Base-by-base conservation (phyloP, 2,329 filamentous ascomycete species). In the Ambrosiella beaveri region DNA sequence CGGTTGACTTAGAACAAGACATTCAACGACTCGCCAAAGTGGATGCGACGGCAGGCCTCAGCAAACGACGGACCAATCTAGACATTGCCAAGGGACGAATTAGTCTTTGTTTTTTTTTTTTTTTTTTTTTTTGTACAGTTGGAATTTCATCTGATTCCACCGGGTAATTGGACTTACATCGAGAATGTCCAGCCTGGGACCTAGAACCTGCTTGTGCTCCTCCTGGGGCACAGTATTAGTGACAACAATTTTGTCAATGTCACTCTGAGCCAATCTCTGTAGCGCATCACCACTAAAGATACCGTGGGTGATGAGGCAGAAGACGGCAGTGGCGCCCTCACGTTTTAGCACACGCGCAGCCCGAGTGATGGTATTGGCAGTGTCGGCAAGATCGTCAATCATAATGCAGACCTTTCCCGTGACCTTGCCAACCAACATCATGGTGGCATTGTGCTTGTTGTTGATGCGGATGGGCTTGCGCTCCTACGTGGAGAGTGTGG, bases 1-100 rank as follows among this genome's bases (percentile, higher is more conserved):
- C 27, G 27, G 27, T 27, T 27, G 27, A 27, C 17, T 58, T 58
- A 61, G 35, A 98, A 98, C 56, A 98, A 78, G 61, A 93, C 88
- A 69, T 89, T 95, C 72, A 98, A 95, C 66, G 88, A 95, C 74
- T 98, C 93, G 66, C 93, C 93, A 70, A 97, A 90, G 71, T 98
- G 93, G 60, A 97, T 91, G 62, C 93, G 82, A 62, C 93, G 86
- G 65, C 97, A 96, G 55, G 93, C 88, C 77, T 97, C 91, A 61
- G 88, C 90, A 69, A 97, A 96, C 60, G 96, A 84, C 64, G 87
- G 84, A 57, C 88, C 88, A 61, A 97, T 70, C 63, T 64, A 52
- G 9, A 12, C 41, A 44, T 27, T 27, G 27, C 27, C 27, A 27
- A 27, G 27, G 27, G 3, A 27, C 3, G 27, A 5, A 27, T 27